Conservation (phyloP, 805 yeast species). For the Barnettozyma sucrosica region DNA sequence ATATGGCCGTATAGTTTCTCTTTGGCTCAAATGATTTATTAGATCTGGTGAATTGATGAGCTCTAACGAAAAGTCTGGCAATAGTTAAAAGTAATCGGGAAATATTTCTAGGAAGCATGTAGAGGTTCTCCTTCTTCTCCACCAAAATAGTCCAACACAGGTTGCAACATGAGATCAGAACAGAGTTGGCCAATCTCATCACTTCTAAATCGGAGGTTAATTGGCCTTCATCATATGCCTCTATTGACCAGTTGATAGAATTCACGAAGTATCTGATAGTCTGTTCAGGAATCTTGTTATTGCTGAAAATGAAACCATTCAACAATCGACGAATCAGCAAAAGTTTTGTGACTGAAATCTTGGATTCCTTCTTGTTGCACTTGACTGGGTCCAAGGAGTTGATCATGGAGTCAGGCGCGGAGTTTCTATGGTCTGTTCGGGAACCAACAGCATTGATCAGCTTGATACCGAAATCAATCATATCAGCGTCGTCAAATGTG, state of each 20-base stretch:
- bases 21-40: slow-evolving; percentile 43
- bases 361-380: slow-evolving; percentile 30
- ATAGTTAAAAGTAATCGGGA: slow-evolving; percentile 51
- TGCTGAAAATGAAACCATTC: slow-evolving; percentile 29
- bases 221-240: slow-evolving; percentile 42
- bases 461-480: slow-evolving; percentile 36
- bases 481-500: slow-evolving; percentile 33
- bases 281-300: slow-evolving; percentile 27
- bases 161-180: slow-evolving; percentile 45
- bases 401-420: slow-evolving; percentile 30
- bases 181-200: slow-evolving; percentile 56
- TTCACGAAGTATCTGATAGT: slow-evolving; percentile 42
- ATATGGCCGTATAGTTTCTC: slow-evolving; percentile 61
- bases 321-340: slow-evolving; percentile 53
- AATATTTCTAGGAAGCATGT: slow-evolving; percentile 39
- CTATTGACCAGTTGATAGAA: slow-evolving; percentile 51
- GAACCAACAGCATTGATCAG: slow-evolving; percentile 50
- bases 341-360: slow-evolving; percentile 56
- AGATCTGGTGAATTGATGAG: slow-evolving; percentile 42
- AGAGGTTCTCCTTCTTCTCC: slow-evolving; percentile 28
- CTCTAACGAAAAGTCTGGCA: slow-evolving; percentile 44
- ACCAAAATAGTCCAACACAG: slow-evolving; percentile 33
- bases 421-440: slow-evolving; percentile 34
- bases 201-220: slow-evolving; percentile 46
- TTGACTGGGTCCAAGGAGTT: not conserved